Evolutionary conservation across 352 stramenopile genomes (phyloP), one percentile per base, ranked within the genome.

Genomic region (Elongisporangium anandrum): DNA sequence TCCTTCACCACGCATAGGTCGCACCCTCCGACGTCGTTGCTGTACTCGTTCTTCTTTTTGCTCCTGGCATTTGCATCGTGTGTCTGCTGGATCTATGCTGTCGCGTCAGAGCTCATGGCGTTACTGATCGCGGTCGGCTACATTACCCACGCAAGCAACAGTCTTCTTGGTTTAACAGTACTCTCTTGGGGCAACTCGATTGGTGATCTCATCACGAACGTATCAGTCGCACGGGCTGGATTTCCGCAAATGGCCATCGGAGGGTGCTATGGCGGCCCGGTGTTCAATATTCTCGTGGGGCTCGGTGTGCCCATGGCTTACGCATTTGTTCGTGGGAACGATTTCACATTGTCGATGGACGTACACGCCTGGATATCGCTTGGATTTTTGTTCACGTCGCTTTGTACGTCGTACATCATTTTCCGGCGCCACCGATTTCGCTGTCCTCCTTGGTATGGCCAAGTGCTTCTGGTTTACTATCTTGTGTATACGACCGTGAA

Each of bases 71-170:
- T 96, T 23, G 63, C 79, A 12, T 85, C 93, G 16, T 97, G 87
- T 59, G 87, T 97, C 15, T 82, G 82, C 50, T 98, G 91, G 93
- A 97, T 98, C 64, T 97, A 96, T 68, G 70, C 84, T 2, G 72
- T 97, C 38, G 90, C 91, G 5, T 88, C 78, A 41, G 90, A 98
- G 52, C 59, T 97, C 1, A 82, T 98, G 57, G 82, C 79, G 13
- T 59, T 96, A 22, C 68, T 97, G 10, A 72, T 91, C 29, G 78
- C 85, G 0, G 69, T 91, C 26, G 86, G 86, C 13, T 73, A 77
- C 22, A 92, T 93, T 56, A 94, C 84, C 16, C 80, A 85, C 29
- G 74, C 77, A 9, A 87, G 81, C 59, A 90, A 87, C 57, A 93
- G 80, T 50, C 64, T 95, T 21, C 59, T 95, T 12, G 85, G 84